A percentile compares a stretch with the other conserved stretches of the same genome.
Evolutionary conservation across 495 filamentous ascomycete genomes (phyloP).

Genomic region (Tuber brumale): DNA sequence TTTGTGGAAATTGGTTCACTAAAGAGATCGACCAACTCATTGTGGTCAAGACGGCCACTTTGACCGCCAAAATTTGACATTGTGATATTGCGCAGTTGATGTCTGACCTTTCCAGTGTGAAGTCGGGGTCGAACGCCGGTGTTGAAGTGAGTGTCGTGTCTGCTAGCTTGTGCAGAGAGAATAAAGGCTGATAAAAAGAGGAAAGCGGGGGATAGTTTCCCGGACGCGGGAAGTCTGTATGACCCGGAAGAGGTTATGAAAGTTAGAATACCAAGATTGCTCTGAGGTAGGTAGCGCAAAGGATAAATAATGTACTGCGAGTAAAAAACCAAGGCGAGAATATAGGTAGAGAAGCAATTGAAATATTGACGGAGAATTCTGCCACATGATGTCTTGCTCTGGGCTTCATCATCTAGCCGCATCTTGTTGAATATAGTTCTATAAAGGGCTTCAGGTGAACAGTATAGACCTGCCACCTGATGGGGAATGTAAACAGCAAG

Average conservation of each 20-base stretch:
- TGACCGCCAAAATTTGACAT: not conserved
- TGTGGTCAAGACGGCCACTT: not conserved
- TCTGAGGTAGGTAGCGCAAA: not conserved
- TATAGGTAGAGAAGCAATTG: not conserved
- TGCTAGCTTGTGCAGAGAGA: not conserved
- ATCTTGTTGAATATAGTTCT: not conserved
- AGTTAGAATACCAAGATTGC: not conserved
- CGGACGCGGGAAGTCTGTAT: not conserved
- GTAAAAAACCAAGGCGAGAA: not conserved
- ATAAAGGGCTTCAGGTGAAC: not conserved
- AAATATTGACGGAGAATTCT: not conserved
- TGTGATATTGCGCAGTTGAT: not conserved
- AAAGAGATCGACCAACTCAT: slow-evolving; percentile 42
- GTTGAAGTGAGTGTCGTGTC: not conserved
- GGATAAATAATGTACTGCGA: not conserved
- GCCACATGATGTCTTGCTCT: not conserved
- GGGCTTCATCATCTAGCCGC: not conserved
- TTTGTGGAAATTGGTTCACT: slow-evolving; percentile 56
- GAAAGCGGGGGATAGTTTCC: not conserved
- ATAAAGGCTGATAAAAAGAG: not conserved
- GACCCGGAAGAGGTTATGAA: not conserved
- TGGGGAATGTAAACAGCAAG: not conserved
- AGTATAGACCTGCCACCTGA: not conserved
- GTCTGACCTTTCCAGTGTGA: not conserved
- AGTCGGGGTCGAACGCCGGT: not conserved